These are phyloP conservation scores for Paramecium octaurelia DNA, from an alignment of 73 alveolate species.

Conservation along the genomic window DNA sequence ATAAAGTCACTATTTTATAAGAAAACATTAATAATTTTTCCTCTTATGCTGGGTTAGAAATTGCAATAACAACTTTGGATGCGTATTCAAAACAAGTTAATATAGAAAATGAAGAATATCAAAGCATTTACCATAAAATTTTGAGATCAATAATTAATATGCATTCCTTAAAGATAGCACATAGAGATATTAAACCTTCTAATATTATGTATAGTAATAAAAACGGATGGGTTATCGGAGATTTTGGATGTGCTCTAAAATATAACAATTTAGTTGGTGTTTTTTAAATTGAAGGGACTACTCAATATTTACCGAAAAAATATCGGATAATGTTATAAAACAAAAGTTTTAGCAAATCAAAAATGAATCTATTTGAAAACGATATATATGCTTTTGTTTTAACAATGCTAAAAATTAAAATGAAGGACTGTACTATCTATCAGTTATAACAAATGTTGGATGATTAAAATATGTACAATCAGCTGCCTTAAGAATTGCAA, in stretches of 20 bases:
- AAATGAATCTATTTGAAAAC: background rate
- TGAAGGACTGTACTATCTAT: background rate
- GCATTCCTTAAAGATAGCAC: constrained; percentile 77
- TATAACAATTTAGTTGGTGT: background rate
- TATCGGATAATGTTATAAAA: background rate
- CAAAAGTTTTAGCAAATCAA: background rate
- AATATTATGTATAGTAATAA: constrained; percentile 64
- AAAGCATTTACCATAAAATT: background rate
- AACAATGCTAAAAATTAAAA: background rate
- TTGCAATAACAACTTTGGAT: background rate
- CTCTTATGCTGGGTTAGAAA: background rate
- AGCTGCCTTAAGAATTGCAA: background rate
- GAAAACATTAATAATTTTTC: background rate
- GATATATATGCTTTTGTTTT: background rate
- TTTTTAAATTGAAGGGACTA: background rate
- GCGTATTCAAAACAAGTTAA: background rate
- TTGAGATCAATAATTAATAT: background rate
- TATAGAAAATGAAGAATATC: background rate
- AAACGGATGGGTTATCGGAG: background rate
- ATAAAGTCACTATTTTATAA: background rate
- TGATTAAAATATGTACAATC: background rate
- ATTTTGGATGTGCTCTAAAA: background rate
- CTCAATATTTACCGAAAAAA: background rate
- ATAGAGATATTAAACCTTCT: constrained; percentile 81
- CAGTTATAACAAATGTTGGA: background rate